Evolutionary conservation across 1,284 basidiomycete species (phyloP), one percentile per base, ranked within the genome.

Genomic region (Somion occarium): DNA sequence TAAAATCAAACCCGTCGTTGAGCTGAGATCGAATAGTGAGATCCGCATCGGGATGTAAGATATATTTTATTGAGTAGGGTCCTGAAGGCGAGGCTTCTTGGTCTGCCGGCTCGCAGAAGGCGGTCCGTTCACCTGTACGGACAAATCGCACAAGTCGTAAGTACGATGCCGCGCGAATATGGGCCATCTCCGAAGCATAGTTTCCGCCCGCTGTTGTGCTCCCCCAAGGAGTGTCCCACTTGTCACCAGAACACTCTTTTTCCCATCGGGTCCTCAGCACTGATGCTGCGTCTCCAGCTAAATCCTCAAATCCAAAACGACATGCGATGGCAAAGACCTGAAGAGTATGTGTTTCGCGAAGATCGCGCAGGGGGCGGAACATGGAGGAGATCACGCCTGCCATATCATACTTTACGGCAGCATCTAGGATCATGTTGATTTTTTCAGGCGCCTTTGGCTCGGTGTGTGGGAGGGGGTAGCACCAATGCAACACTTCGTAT

Each of bases 281-380:
- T n/a, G 18, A 18, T 19, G 53, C 53, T 2, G 57, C 57, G 12
- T 46, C 15, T 1, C 30, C 22, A 11, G 53, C 56, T 24, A 55
- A 53, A 5, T 49, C 42, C 13, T 53, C 44, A 22, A 68, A 60
- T 2, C 50, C 52, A 43, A 63, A 60, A 5, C 61, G 60, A 48
- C 63, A 55, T 2, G 68, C 65, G 39, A 72, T 59, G 11, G 65
- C 65, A 44, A 67, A 70, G 3, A 65, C 45, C n/a, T 59, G 59
- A 18, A 70, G 42, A 0, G 72, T 60, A 12, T 66, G 60, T 13
- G 55, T 53, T 20, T 56, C 51, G 22, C 69, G 22, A 41, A 67
- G 61, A 1, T 50, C 22, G 2, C 45, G 50, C n/a, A 55, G 39
- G 13, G 22, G n/a, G 3, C 9, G 12, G 18, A 18, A 44, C 5